Percentiles rank a stretch among this genome's conserved stretches.
These are phyloP conservation scores for Lipomyces lipofer DNA, from an alignment of 805 yeast genomes.

Conservation along the genomic window DNA sequence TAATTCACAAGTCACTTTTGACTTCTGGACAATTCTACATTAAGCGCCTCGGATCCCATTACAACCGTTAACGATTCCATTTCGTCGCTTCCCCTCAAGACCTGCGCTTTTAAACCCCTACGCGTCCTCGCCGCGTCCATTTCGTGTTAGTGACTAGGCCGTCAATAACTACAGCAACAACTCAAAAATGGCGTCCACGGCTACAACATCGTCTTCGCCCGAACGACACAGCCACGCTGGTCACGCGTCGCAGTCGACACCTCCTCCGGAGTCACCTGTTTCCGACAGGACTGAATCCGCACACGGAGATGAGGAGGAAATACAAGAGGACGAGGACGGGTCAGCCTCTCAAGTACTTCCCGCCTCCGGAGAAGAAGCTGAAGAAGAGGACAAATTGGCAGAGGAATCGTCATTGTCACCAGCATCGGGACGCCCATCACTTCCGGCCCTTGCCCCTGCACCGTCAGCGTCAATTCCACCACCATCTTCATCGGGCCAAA, in stretches of 20 bases:
- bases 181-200: no score
- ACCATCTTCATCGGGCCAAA: background rate
- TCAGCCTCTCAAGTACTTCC: no score
- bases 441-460: constrained; percentile 5
- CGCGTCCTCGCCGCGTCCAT: no score
- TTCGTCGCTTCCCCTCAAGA: no score
- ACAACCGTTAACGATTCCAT: no score
- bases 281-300: constrained; percentile 6
- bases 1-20: no score
- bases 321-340: constrained; percentile 2
- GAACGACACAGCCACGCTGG: background rate
- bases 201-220: background rate
- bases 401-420: constrained; percentile 4
- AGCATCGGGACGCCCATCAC: background rate
- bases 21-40: no score
- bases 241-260: background rate
- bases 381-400: constrained; percentile 9
- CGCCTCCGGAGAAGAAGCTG: constrained; percentile 1
- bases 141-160: no score
- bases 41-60: no score
- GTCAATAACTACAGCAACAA: no score
- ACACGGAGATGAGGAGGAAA: background rate
- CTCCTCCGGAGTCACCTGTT: background rate
- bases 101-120: background rate
- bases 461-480: background rate